Evolutionary conservation across 495 filamentous ascomycete species (phyloP), one percentile per base, ranked within the genome.

Genomic region (Talaromyces nanjingensis): DNA sequence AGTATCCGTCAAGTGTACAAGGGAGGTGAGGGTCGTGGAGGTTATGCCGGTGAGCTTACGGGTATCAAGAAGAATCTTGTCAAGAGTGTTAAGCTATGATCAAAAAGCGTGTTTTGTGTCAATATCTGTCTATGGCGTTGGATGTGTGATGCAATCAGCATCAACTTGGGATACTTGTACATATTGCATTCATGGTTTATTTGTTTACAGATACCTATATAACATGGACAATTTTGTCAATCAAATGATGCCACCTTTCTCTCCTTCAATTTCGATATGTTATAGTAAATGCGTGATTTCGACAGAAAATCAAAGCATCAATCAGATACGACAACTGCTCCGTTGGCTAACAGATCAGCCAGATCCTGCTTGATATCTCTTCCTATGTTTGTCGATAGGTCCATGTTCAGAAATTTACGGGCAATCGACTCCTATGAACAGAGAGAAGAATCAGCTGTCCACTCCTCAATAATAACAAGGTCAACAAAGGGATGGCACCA

Each of bases 41-140:
- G 91, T 7, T 98, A 98, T 78, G 85, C 81, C 66, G 94, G 94
- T 74, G 94, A 98, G 76, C 73, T 89, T 82, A 96, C 93, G 58
- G 94, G 94, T 83, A 96, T 98, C 73, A 97, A 97, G 82, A 90
- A 85, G 69, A 88, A 89, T 53, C 71, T 98, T 76, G 89, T 98
- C 70, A 97, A 91, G 87, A 93, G 91, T 85, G 81, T 88, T 69
- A 98, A 96, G 82, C 78, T 98, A 72, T 93, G 69, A 71, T 27
- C 22, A 29, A 27, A 56, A 29, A 56, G 16, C 53, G n/a, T 18
- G 7, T 42, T 61, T 45, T 14, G 37, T 18, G 31, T 9, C 20
- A 18, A 37, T 37, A 42, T 60, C 1, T 42, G 2, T 39, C 42
- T 29, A 20, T n/a, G 27, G 53, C 27, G 22, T 56, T 56, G n/a